Base-by-base conservation (phyloP, 768 basidiomycete species). In the Suillus subluteus region DNA sequence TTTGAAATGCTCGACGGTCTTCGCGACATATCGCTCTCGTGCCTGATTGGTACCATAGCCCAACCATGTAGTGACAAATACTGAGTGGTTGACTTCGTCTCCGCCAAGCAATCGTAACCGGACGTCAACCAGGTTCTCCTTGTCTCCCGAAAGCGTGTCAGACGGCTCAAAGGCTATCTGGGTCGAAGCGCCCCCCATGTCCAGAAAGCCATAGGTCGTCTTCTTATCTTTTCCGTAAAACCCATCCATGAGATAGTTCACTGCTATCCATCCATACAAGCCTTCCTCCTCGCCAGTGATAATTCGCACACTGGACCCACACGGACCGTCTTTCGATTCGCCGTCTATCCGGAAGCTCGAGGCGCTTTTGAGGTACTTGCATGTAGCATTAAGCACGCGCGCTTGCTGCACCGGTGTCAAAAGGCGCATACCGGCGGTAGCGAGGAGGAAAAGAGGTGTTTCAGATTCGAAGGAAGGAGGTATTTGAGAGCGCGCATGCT, bases 281-380 rank as follows among this genome's bases (percentile, higher is more conserved):
- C 98, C 98, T 74, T 99, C 98, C 78, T 99, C 98, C 78, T 99
- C 96, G 66, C 98, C 98, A 4, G 94, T 94, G 72, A 99, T 99
- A 68, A 99, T 95, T 54, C 91, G 89, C 2, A 99, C 88, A 72
- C 91, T 96, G 58, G 92, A 87, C n/a, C 94, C 94, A 76, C 97
- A 99, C 4, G 94, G 94, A 12, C 94, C 95, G 44, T 82, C 79
- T 6, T 81, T 75, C 15, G 90, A 89, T 18, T 87, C 83, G 11
- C 76, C 80, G 46, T 91, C 92, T 66, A 98, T 86, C 63, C 84
- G 86, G 79, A 98, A 98, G 64, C 88, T 72, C 30, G 94, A 96
- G 72, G 94, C 88, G 6, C 80, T 80, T 23, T 83, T 83, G 52
- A 99, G 84, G 74, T 92, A 93, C 11, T 82, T 76, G 76, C 98